A percentile compares a stretch with the other conserved stretches of the same genome.
phyloP scores from a whole-genome alignment of 169 alveolate species.

The Neospora caninum region DNA sequence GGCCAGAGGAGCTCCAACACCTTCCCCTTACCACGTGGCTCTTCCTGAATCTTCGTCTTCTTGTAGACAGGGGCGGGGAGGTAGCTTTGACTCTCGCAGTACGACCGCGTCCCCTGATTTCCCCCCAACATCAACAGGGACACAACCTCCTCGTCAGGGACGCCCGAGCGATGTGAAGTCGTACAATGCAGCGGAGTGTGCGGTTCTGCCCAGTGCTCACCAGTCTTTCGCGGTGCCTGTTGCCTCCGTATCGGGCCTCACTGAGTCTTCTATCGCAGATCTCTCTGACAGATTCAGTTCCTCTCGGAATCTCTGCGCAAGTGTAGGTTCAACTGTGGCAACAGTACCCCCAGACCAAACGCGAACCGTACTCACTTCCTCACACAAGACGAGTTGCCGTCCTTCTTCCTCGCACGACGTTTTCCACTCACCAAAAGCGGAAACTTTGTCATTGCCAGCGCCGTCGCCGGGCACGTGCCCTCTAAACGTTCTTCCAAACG shows the following conservation, averaged over 20 bases:
- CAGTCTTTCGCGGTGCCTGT: background rate
- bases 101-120: background rate
- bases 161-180: no score
- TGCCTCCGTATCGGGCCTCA: background rate
- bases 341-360: background rate
- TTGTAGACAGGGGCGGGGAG: background rate
- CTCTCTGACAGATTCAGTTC: background rate
- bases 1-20: background rate
- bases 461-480: background rate
- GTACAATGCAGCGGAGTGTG: no score
- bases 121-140: no score
- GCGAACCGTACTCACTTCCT: background rate
- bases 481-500: background rate
- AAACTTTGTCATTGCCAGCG: background rate
- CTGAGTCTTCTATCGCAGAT: background rate
- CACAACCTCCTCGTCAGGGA: background rate
- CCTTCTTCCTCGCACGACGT: background rate
- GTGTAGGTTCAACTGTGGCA: background rate
- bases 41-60: background rate
- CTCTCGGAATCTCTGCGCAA: background rate
- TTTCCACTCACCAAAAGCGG: background rate
- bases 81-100: background rate
- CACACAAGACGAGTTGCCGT: background rate
- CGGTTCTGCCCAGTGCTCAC: background rate
- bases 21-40: slow-evolving; percentile 26